These are phyloP conservation scores for Sporothrix inflata DNA, from an alignment of 2,329 filamentous ascomycete genomes.

Conservation along the genomic window DNA sequence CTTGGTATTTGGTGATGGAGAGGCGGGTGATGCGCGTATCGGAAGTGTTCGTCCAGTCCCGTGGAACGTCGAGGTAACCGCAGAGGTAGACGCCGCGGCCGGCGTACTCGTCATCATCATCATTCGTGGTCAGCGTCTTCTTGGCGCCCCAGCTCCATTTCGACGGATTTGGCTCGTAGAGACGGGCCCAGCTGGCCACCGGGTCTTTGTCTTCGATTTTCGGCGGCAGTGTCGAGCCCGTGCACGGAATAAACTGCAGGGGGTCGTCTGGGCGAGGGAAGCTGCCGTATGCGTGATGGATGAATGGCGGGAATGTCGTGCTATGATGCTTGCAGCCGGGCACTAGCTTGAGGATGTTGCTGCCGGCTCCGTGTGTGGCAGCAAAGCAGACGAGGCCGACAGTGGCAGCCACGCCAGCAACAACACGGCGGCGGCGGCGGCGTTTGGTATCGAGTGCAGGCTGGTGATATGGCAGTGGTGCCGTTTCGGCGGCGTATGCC, in stretches of 20 bases:
- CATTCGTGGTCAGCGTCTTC: not conserved
- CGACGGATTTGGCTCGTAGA: constrained; percentile 49
- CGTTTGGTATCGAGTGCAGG: not conserved
- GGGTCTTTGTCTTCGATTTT: constrained; percentile 46
- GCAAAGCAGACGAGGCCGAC: constrained; percentile 10
- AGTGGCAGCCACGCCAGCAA: not conserved
- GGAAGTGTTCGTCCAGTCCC: constrained; percentile 52
- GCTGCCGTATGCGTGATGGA: constrained; percentile 35
- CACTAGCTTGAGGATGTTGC: not conserved
- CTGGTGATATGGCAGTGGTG: not conserved
- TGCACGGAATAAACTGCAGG: constrained; percentile 54
- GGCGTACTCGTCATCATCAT: constrained; percentile 40
- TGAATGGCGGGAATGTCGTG: not conserved
- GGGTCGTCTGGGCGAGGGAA: constrained; percentile 50
- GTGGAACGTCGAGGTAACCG: constrained; percentile 53
- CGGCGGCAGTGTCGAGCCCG: constrained; percentile 46
- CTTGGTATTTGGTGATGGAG: constrained; percentile 55
- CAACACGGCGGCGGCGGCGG: constrained; percentile 1
- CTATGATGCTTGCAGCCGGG: not conserved
- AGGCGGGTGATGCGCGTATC: constrained; percentile 50
- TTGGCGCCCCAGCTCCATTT: constrained; percentile 52
- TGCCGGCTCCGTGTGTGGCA: not conserved
- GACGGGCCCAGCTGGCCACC: constrained; percentile 45
- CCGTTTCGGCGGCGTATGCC: not conserved
- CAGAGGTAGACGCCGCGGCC: constrained; percentile 53